These are phyloP conservation scores for Wickerhamomyces sydowiorum DNA, from an alignment of 805 yeast genomes.

Conservation along the genomic window DNA sequence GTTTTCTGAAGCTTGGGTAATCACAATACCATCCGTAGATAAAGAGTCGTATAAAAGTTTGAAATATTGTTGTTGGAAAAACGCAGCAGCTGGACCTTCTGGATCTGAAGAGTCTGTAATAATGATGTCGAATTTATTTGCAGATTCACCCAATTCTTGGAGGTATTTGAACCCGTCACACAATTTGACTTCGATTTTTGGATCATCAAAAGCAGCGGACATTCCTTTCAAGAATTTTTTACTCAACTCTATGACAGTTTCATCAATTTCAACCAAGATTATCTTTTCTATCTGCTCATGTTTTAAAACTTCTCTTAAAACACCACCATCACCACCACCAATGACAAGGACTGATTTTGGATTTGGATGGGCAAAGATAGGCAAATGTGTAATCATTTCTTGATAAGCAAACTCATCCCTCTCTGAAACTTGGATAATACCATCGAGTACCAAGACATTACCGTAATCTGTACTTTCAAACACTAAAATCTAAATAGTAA, in stretches of 20 bases:
- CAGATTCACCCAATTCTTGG: slow-evolving; percentile 31
- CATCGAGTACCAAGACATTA: slow-evolving; percentile 84
- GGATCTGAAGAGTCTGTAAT: slow-evolving; percentile 94
- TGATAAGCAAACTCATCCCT: slow-evolving; percentile 92
- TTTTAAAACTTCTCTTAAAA: slow-evolving; percentile 79
- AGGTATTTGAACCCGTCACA: slow-evolving; percentile 83
- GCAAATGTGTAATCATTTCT: slow-evolving; percentile 83
- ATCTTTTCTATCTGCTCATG: slow-evolving; percentile 59
- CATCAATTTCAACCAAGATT: slow-evolving; percentile 86
- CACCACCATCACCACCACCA: slow-evolving; percentile 98
- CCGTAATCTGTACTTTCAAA: slow-evolving; percentile 76
- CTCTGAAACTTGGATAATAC: slow-evolving; percentile 87
- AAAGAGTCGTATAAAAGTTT: slow-evolving; percentile 59
- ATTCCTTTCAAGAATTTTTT: slow-evolving; percentile 70
- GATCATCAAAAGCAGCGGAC: slow-evolving; percentile 61
- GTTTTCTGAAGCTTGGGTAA: slow-evolving; percentile 75
- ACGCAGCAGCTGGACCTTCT: slow-evolving; percentile 91
- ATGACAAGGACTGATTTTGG: slow-evolving; percentile 79
- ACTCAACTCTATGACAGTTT: slow-evolving; percentile 67
- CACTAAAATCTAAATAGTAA: slow-evolving; percentile 36
- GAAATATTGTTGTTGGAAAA: slow-evolving; percentile 76
- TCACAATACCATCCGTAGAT: slow-evolving; percentile 58
- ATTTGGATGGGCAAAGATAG: slow-evolving; percentile 67
- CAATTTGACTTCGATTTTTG: slow-evolving; percentile 59
- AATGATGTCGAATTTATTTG: slow-evolving; percentile 66